Evolutionary conservation across 352 stramenopile species (phyloP).

Genomic region (Thraustochytrium sp.): DNA sequence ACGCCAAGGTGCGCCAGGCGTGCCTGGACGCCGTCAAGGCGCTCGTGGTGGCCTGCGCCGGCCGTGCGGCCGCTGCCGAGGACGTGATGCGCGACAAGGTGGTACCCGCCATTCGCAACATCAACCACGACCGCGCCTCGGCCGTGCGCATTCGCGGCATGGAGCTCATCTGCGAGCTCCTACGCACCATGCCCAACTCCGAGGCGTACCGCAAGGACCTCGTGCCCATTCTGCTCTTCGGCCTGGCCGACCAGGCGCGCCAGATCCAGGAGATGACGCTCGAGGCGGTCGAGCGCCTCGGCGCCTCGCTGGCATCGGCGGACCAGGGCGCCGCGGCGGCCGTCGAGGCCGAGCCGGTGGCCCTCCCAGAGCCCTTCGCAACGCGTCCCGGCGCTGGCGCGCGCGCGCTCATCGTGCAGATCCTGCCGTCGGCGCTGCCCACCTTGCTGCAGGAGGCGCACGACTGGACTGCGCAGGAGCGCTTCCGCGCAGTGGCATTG

Average conservation of each 20-base stretch:
- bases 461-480: conserved; percentile 36
- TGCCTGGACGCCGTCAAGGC: conserved; percentile 23
- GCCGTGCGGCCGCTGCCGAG: neutral
- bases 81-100: conserved; percentile 35
- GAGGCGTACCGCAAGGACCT: conserved; percentile 2
- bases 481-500: conserved; percentile 11
- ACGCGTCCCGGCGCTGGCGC: neutral
- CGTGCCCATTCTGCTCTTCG: conserved; percentile 39
- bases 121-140: conserved; percentile 34
- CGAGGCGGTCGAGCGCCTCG: neutral
- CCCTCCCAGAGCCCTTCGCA: conserved; percentile 13
- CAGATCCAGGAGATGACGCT: conserved; percentile 31
- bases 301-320: neutral
- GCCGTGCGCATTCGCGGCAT: conserved; percentile 18
- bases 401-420: conserved; percentile 14
- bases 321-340: neutral
- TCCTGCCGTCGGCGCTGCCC: neutral
- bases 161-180: conserved; percentile 24
- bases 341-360: neutral
- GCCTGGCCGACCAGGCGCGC: neutral
- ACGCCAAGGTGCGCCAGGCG: conserved; percentile 22
- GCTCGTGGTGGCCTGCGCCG: conserved; percentile 5
- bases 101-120: neutral
- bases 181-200: conserved; percentile 10
- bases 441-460: neutral